Conservation (phyloP, 1,284 basidiomycete genomes). For the Melanopsichium pennsylvanicum region DNA sequence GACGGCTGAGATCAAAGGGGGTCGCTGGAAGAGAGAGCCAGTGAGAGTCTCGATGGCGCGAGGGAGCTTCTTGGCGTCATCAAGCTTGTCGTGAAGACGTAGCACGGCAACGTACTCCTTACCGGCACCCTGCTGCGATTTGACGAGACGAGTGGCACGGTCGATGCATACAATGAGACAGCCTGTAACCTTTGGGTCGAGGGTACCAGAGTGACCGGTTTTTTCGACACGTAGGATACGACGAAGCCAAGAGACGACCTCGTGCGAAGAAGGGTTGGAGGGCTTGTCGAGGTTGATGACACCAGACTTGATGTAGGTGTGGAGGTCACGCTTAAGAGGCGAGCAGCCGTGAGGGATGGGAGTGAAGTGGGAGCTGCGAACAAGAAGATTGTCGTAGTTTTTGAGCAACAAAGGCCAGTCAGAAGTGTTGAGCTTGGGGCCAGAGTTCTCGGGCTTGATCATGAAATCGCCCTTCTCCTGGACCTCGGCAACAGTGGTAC, state of each 20-base stretch:
- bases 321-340: conserved; percentile 91
- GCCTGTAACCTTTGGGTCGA: conserved; percentile 99
- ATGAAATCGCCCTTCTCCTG: conserved; percentile 64
- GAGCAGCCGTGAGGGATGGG: conserved; percentile 91
- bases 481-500: conserved; percentile 42
- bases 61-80: conserved; percentile 83
- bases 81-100: conserved; percentile 83
- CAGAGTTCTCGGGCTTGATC: conserved; percentile 67
- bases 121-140: conserved; percentile 96
- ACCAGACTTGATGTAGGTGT: conserved; percentile 92
- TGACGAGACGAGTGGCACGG: conserved; percentile 98
- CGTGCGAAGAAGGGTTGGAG: conserved; percentile 99
- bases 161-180: conserved; percentile 99
- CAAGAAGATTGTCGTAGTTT: conserved; percentile 83
- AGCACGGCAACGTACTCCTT: conserved; percentile 99
- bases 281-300: conserved; percentile 99
- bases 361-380: conserved; percentile 96
- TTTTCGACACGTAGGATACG: conserved; percentile 96
- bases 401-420: conserved; percentile 98
- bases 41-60: conserved; percentile 95
- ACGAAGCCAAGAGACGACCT: conserved; percentile 98
- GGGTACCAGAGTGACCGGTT: conserved; percentile 95
- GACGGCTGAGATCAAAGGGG: conserved; percentile 97
- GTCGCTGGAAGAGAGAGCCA: conserved; percentile 97
- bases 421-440: conserved; percentile 77